These are phyloP conservation scores for Polychaeton citri DNA, from an alignment of 2,329 filamentous ascomycete genomes.

Conservation along the genomic window DNA sequence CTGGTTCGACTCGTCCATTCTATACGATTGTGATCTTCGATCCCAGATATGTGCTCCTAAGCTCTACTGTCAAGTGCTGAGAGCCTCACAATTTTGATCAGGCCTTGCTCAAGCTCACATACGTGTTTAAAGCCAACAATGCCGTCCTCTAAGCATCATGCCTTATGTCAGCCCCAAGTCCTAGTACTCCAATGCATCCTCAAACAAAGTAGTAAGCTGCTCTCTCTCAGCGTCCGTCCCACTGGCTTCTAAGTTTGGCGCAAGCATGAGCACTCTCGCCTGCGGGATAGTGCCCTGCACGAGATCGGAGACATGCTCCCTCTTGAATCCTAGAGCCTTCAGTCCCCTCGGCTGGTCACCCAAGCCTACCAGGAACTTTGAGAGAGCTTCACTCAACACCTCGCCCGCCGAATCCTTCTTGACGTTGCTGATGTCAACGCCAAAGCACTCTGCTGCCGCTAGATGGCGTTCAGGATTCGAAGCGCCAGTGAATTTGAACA, in stretches of 20 bases:
- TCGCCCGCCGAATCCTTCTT: constrained; percentile 84
- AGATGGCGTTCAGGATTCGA: constrained; percentile 90
- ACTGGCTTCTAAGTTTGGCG: constrained; percentile 54
- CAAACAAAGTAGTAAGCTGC: constrained; percentile 34
- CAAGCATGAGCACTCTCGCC: constrained; percentile 77
- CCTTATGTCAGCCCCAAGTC: no score
- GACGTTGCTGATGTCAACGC: constrained; percentile 75
- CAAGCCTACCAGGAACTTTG: constrained; percentile 65
- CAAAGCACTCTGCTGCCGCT: constrained; percentile 77
- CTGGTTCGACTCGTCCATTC: no score
- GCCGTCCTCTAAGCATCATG: no score
- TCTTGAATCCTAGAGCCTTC: constrained; percentile 67
- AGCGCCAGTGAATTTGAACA: constrained; percentile 83
- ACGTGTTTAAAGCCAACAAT: no score
- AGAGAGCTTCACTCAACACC: constrained; percentile 70
- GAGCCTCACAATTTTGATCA: no score
- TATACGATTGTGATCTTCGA: no score
- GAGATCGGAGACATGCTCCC: constrained; percentile 61
- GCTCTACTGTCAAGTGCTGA: no score
- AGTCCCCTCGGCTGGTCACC: constrained; percentile 86
- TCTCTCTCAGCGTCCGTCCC: constrained; percentile 35
- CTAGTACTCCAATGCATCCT: constrained; percentile 32
- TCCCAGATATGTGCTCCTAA: no score
- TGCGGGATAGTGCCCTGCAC: constrained; percentile 95
- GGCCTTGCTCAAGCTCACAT: no score